These are phyloP conservation scores for Lactifluus piperatus DNA, from an alignment of 768 basidiomycete species.

Conservation along the genomic window DNA sequence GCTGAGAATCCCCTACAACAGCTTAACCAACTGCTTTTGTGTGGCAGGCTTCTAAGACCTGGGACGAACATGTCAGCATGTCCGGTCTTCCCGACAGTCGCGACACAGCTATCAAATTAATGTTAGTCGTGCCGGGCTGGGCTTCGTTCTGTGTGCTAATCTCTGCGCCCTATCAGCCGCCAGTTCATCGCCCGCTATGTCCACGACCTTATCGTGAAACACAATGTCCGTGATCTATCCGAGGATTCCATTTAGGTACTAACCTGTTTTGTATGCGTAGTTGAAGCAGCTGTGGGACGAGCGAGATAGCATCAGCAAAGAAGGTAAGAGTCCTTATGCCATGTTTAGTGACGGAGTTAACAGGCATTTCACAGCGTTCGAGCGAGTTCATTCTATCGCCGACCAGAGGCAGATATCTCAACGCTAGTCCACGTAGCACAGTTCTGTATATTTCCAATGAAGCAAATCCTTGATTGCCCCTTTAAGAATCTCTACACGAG, in stretches of 20 bases:
- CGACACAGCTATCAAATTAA: conserved; percentile 12
- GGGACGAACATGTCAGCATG: conserved; percentile 13
- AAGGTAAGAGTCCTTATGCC: conserved; percentile 1
- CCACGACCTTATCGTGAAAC: conserved; percentile 18
- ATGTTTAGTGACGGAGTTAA: background rate
- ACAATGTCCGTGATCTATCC: conserved; percentile 12
- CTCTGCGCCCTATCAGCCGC: conserved; percentile 10
- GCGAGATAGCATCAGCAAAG: conserved; percentile 13
- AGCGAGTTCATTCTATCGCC: conserved; percentile 13
- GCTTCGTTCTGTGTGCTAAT: conserved; percentile 9
- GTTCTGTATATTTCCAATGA: background rate
- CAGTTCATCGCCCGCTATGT: conserved; percentile 17
- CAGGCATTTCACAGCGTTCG: conserved; percentile 1
- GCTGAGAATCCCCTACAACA: background rate
- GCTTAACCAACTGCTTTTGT: background rate
- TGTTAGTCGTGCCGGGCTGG: background rate
- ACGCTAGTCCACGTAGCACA: background rate
- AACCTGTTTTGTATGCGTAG: background rate
- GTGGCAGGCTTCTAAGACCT: conserved; percentile 12
- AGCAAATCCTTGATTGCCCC: background rate
- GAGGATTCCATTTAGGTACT: background rate
- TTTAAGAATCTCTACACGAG: background rate
- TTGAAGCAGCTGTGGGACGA: conserved; percentile 15
- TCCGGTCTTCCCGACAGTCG: conserved; percentile 15
- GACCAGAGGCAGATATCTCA: conserved; percentile 11